A percentile compares a stretch with the other conserved stretches of the same genome.
Conservation (phyloP, 805 yeast species). For the Starmerella kuoi region DNA sequence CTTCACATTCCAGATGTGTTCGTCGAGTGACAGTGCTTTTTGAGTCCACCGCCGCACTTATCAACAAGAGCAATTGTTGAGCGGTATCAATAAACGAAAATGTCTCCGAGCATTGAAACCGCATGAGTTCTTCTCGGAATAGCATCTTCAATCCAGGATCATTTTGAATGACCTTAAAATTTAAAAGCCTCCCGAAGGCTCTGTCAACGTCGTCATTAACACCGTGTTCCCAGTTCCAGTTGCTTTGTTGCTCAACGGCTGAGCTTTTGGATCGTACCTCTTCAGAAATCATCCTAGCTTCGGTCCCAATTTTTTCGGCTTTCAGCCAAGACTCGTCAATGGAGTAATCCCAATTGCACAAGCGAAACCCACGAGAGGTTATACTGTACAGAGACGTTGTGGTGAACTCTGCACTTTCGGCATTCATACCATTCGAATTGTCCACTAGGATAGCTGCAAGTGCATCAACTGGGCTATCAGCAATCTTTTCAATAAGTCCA, state of each 20-base stretch:
- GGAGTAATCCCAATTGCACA: constrained; percentile 12
- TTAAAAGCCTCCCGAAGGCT: constrained; percentile 1
- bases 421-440: not conserved
- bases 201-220: not conserved
- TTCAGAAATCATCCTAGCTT: not conserved
- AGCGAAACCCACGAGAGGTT: constrained; percentile 14
- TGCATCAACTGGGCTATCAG: constrained; percentile 4
- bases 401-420: constrained; percentile 1
- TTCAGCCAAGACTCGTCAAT: constrained; percentile 2
- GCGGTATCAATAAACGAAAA: constrained; percentile 11
- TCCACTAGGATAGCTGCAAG: not conserved
- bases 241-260: not conserved
- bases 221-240: constrained; percentile 14
- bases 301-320: not conserved
- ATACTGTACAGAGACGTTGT: constrained; percentile 16
- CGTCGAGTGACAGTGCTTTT: constrained; percentile 5
- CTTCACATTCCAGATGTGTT: not conserved
- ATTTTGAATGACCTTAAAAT: constrained; percentile 3
- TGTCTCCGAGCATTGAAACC: constrained; percentile 10
- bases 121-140: constrained; percentile 8
- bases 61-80: constrained; percentile 1
- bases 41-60: constrained; percentile 1
- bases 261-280: not conserved
- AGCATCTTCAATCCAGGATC: constrained; percentile 20
- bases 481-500: constrained; percentile 17